Conservation (phyloP, 805 yeast species). For the Debaryomyces maramus region DNA sequence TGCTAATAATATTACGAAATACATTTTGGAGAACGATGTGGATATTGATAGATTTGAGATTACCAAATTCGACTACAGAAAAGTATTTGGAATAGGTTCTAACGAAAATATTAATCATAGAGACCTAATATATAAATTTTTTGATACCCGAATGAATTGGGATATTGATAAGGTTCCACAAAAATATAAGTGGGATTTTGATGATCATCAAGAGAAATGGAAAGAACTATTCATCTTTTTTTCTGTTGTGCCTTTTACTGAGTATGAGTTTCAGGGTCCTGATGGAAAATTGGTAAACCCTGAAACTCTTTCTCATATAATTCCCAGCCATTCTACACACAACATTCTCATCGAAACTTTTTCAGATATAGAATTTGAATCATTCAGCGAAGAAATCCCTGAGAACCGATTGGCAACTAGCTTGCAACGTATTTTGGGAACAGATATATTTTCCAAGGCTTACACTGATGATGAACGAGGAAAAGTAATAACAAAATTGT, state of each 20-base stretch:
- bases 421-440: neutral
- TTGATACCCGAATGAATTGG: neutral
- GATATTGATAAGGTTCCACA: neutral
- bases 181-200: neutral
- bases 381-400: neutral
- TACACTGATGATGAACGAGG: neutral
- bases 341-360: neutral
- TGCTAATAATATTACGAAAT: neutral
- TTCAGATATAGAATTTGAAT: neutral
- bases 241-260: neutral
- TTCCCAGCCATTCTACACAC: neutral
- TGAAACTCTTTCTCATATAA: neutral
- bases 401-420: neutral
- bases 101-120: neutral
- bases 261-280: neutral
- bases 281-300: neutral
- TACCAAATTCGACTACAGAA: neutral
- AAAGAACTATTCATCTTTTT: neutral
- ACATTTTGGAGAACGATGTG: neutral
- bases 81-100: neutral
- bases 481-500: neutral
- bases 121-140: neutral
- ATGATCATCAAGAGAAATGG: neutral
- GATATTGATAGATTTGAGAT: neutral
- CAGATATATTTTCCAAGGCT: neutral